phyloP scores from a whole-genome alignment of 2,329 filamentous ascomycete species.

The Leptographium radiaticola region DNA sequence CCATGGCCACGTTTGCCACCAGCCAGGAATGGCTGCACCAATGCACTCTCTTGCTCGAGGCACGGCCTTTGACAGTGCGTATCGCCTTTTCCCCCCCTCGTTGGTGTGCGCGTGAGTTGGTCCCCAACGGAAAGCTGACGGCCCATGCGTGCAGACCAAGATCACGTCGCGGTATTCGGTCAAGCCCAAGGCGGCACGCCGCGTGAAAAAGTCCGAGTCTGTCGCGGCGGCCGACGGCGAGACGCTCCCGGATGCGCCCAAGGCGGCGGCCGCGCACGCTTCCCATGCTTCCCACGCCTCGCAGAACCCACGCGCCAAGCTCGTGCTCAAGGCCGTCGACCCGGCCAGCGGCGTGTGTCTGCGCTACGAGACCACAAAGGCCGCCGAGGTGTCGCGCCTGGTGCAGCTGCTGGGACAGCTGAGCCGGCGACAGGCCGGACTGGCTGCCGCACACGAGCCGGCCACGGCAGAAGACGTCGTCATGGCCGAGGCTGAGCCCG shows the following conservation, averaged over 20 bases:
- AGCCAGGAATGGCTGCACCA: conserved; percentile 88
- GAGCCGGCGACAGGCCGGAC: conserved; percentile 53
- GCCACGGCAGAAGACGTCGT: conserved; percentile 14
- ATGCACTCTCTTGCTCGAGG: conserved; percentile 72
- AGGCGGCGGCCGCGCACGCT: conserved; percentile 13
- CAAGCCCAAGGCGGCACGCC: conserved; percentile 24
- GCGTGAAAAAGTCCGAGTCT: conserved; percentile 11
- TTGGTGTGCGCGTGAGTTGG: conserved; percentile 12
- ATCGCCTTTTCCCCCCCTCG: conserved; percentile 18
- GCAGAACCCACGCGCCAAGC: conserved; percentile 45
- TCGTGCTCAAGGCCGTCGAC: conserved; percentile 84
- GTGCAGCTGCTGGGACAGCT: conserved; percentile 64
- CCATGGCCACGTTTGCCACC: conserved; percentile 69
- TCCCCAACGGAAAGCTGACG: background rate
- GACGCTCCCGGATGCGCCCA: conserved; percentile 12
- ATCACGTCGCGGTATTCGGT: conserved; percentile 91
- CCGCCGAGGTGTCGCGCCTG: conserved; percentile 75
- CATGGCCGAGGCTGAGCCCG: conserved; percentile 20
- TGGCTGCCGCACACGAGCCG: conserved; percentile 31
- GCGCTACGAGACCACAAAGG: conserved; percentile 86
- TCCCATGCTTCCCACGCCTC: conserved; percentile 16
- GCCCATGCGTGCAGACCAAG: conserved; percentile 48
- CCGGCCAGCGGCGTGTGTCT: conserved; percentile 67
- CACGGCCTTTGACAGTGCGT: conserved; percentile 64
- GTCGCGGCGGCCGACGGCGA: conserved; percentile 8